Percentiles rank a stretch among this genome's conserved stretches.
Evolutionary conservation across 495 filamentous ascomycete species (phyloP).

Genomic region (Neurospora sp.): DNA sequence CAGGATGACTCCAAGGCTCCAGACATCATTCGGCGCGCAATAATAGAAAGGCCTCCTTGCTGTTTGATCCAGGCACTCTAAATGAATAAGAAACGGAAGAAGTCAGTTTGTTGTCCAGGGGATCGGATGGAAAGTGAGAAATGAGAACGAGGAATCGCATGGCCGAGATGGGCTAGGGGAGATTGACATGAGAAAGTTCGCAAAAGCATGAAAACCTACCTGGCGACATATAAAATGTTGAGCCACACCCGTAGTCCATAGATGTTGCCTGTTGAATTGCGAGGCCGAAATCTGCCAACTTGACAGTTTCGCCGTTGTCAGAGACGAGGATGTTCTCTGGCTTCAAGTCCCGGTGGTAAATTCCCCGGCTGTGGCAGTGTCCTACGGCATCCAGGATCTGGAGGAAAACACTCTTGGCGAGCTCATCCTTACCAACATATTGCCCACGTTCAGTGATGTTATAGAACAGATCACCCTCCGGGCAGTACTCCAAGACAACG

Average conservation of each 20-base stretch:
- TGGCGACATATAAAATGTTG: slow-evolving; percentile 99
- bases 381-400: slow-evolving; percentile 97
- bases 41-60: slow-evolving; percentile 76
- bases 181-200: neutral
- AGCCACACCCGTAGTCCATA: slow-evolving; percentile 94
- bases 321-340: slow-evolving; percentile 96
- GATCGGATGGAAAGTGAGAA: slow-evolving; percentile 1
- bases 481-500: slow-evolving; percentile 95
- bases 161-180: neutral
- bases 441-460: slow-evolving; percentile 92
- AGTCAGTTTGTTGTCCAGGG: slow-evolving; percentile 16
- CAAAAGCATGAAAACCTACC: slow-evolving; percentile 48
- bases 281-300: slow-evolving; percentile 94
- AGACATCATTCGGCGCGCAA: slow-evolving; percentile 92
- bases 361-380: slow-evolving; percentile 84
- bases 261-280: slow-evolving; percentile 71
- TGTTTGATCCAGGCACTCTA: slow-evolving; percentile 89
- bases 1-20: slow-evolving; percentile 93
- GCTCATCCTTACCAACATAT: slow-evolving; percentile 84
- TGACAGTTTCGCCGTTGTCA: slow-evolving; percentile 76
- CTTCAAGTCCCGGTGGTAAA: slow-evolving; percentile 97
- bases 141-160: slow-evolving; percentile 1
- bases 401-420: slow-evolving; percentile 82
- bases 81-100: slow-evolving; percentile 15
- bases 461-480: slow-evolving; percentile 92